phyloP scores from a whole-genome alignment of 805 yeast genomes.

The Candida hispaniensis region DNA sequence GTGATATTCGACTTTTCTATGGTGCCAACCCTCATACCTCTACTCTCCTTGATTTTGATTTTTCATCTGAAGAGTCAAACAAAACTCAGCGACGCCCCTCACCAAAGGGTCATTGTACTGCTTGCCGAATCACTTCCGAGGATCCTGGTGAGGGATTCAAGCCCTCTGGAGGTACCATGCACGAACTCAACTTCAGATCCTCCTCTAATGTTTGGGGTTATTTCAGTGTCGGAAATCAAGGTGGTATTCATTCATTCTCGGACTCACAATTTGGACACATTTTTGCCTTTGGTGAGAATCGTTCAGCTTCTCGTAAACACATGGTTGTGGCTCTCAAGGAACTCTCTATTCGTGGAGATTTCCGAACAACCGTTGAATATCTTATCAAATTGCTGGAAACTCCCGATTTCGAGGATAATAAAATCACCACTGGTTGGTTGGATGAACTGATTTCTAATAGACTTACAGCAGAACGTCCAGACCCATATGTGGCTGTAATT shows the following conservation, averaged over 20 bases:
- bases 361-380: conserved; percentile 96
- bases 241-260: conserved; percentile 94
- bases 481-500: conserved; percentile 75
- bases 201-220: conserved; percentile 99
- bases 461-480: conserved; percentile 96
- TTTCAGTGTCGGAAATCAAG: conserved; percentile 91
- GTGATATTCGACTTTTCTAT: conserved; percentile 83
- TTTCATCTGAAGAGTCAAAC: conserved; percentile 58
- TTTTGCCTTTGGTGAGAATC: conserved; percentile 96
- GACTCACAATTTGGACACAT: conserved; percentile 99
- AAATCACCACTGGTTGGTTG: conserved; percentile 98
- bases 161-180: conserved; percentile 95
- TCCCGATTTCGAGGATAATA: conserved; percentile 90
- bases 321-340: conserved; percentile 98
- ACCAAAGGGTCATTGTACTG: conserved; percentile 98
- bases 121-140: conserved; percentile 97
- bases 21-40: conserved; percentile 94
- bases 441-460: conserved; percentile 90
- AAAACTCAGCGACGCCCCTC: conserved; percentile 81
- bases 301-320: conserved; percentile 95
- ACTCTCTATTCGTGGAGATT: conserved; percentile 94
- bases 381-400: conserved; percentile 91
- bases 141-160: conserved; percentile 99
- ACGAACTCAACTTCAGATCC: conserved; percentile 93
- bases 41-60: conserved; percentile 83